phyloP scores from a whole-genome alignment of 139 green algal genomes.

The Zygnema circumcarinatum region DNA sequence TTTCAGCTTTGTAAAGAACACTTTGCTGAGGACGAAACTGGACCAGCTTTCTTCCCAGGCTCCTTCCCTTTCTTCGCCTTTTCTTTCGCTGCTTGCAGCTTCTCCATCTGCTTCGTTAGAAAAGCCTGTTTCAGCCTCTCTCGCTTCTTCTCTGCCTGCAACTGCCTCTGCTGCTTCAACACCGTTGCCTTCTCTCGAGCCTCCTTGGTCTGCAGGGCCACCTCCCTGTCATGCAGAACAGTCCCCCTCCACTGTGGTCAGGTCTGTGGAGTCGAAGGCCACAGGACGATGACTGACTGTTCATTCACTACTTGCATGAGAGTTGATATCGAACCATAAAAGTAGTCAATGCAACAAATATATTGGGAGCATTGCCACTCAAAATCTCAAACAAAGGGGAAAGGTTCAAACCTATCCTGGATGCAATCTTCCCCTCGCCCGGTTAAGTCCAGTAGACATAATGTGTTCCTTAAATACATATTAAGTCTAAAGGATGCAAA shows the following conservation, averaged over 20 bases:
- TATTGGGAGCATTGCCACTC: too few species aligned
- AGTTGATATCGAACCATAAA: too few species aligned
- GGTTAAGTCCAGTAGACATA: too few species aligned
- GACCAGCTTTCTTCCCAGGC: not conserved
- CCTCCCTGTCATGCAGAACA: conserved; percentile 58
- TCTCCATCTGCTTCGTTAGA: conserved; percentile 43
- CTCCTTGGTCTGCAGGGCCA: conserved; percentile 55
- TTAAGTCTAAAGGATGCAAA: too few species aligned
- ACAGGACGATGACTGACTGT: not conserved
- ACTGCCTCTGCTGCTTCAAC: conserved; percentile 66
- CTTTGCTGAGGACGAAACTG: too few species aligned
- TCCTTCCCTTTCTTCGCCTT: not conserved
- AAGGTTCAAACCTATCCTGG: too few species aligned
- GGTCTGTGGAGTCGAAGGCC: not conserved
- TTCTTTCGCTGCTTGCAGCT: conserved; percentile 15
- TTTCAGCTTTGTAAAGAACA: too few species aligned
- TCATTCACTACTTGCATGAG: not conserved
- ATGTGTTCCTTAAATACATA: too few species aligned
- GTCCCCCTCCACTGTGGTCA: conserved; percentile 6
- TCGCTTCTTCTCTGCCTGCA: conserved; percentile 26
- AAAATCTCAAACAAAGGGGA: too few species aligned
- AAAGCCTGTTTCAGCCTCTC: conserved; percentile 38
- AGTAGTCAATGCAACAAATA: not conserved
- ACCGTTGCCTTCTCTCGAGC: conserved; percentile 66
- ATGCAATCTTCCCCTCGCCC: too few species aligned